Percentiles rank a stretch among this genome's conserved stretches.
Evolutionary conservation across 257 asterid species (phyloP).

Genomic region (Ligustrum vulgare): DNA sequence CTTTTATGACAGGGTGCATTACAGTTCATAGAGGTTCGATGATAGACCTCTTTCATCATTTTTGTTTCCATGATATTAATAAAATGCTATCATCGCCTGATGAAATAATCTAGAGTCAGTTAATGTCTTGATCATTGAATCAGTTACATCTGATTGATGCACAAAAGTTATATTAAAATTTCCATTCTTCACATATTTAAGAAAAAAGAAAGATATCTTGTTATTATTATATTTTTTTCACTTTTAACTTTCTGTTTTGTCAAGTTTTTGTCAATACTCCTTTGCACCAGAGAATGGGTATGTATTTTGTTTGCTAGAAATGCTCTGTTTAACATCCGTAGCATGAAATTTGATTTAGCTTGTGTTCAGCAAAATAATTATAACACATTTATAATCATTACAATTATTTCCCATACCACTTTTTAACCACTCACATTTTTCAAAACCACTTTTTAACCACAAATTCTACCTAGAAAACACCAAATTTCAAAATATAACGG

Average conservation of each 20-base stretch:
- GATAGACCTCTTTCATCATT: conserved; percentile 1
- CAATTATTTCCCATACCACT: too few relatives aligned
- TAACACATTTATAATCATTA: too few relatives aligned
- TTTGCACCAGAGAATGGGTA: not conserved
- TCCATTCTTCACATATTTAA: conserved; percentile 5
- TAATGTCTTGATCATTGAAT: conserved; percentile 4
- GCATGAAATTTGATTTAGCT: not conserved
- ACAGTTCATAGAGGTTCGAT: conserved; percentile 63
- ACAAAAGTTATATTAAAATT: not conserved
- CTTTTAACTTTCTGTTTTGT: not conserved
- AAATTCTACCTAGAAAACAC: too few relatives aligned
- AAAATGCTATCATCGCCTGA: conserved; percentile 6
- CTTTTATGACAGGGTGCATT: conserved; percentile 61
- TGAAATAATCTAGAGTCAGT: conserved; percentile 5
- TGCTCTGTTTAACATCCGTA: conserved; percentile 14
- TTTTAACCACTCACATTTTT: too few relatives aligned
- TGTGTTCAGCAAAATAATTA: too few relatives aligned
- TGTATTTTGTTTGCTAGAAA: not conserved
- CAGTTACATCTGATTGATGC: conserved; percentile 4
- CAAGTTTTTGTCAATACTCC: not conserved
- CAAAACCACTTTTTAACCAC: too few relatives aligned
- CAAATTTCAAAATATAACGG: too few relatives aligned
- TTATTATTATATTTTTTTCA: not conserved
- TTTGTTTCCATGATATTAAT: not conserved
- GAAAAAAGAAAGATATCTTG: not conserved